Conservation (phyloP, 2,329 filamentous ascomycete genomes). For the Aaosphaeria pasadenensis region DNA sequence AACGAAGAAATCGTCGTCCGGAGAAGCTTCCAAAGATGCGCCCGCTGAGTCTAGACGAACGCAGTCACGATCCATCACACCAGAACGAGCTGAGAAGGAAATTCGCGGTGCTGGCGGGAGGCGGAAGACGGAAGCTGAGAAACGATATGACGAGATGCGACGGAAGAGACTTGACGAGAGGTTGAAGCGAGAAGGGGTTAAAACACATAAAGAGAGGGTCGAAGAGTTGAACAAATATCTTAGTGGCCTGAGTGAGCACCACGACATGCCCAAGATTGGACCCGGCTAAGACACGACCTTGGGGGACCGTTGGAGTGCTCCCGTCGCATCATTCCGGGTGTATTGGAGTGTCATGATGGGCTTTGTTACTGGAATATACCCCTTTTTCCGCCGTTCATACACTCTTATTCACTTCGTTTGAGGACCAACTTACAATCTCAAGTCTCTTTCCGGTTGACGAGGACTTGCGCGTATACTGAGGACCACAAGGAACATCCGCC, state of each 20-base stretch:
- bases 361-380: too few relatives aligned
- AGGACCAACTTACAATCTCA: too few relatives aligned
- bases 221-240: constrained; percentile 95
- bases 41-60: constrained; percentile 7
- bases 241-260: constrained; percentile 89
- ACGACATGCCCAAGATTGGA: constrained; percentile 74
- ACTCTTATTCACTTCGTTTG: too few relatives aligned
- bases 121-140: constrained; percentile 81
- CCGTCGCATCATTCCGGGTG: too few relatives aligned
- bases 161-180: constrained; percentile 79
- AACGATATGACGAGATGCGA: constrained; percentile 74
- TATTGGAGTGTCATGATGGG: too few relatives aligned
- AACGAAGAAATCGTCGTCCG: constrained; percentile 8
- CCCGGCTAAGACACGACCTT: constrained; percentile 47
- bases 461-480: too few relatives aligned
- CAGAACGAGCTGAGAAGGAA: constrained; percentile 24
- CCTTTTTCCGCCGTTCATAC: too few relatives aligned
- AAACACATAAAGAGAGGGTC: constrained; percentile 95
- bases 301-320: too few relatives aligned
- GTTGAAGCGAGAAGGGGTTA: constrained; percentile 78
- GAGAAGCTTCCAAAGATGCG: constrained; percentile 8
- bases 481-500: too few relatives aligned
- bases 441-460: too few relatives aligned
- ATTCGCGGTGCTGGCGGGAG: constrained; percentile 24
- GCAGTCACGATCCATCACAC: constrained; percentile 31